Conservation (phyloP, 148 eudicot genomes). For the Oxyria digyna region DNA sequence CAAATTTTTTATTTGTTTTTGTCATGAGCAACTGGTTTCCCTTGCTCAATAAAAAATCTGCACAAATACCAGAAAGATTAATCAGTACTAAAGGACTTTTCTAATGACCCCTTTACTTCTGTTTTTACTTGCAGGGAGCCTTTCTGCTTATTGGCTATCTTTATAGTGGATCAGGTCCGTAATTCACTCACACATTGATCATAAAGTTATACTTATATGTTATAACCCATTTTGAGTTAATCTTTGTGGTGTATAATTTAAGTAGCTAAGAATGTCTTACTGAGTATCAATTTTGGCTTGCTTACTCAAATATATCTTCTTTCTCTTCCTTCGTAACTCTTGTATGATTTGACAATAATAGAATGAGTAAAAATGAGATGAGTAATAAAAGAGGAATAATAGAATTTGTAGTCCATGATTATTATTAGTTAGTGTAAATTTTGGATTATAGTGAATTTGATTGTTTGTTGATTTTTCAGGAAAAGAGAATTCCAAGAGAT, state of each 20-base stretch:
- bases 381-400: neutral
- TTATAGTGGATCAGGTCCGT: slow-evolving; percentile 81
- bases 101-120: neutral
- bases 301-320: neutral
- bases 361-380: neutral
- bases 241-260: neutral
- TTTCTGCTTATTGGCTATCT: slow-evolving; percentile 67
- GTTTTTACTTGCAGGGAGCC: slow-evolving; percentile 51
- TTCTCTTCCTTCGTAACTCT: neutral
- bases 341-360: neutral
- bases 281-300: neutral
- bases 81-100: neutral
- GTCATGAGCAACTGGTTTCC: neutral
- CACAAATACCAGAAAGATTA: neutral
- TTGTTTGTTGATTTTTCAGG: too few species aligned
- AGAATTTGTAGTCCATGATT: too few species aligned
- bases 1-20: too few species aligned
- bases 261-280: neutral
- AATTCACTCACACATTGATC: neutral
- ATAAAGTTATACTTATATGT: neutral
- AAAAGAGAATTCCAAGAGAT: too few species aligned
- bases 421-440: too few species aligned
- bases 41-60: neutral
- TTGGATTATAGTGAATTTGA: too few species aligned
- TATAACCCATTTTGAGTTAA: neutral